Base-by-base conservation (phyloP, 2,329 filamentous ascomycete species). In the Huntiella omanensis region DNA sequence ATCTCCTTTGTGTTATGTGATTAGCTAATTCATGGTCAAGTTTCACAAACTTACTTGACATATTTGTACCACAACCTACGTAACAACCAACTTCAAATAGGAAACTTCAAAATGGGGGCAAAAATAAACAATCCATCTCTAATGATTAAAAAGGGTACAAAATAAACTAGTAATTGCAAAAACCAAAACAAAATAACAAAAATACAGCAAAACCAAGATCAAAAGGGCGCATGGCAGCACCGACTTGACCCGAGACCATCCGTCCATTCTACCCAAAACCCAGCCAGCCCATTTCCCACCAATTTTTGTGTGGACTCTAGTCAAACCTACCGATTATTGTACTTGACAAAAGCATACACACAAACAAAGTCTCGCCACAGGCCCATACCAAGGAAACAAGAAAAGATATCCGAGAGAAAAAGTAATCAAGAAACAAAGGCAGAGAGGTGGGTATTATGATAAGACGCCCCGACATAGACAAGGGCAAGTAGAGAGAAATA, bases 401-500 rank as follows among this genome's bases (percentile, higher is more conserved):
- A 12, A 43, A n/a, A 16, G 34, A 34, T n/a, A 45, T 39, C n/a
- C 35, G n/a, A 22, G 28, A 38, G 16, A 19, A 8, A 28, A 39
- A 34, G 32, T 13, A 44, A 44, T 44, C 42, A 44, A 36, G n/a
- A 41, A 22, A 44, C n/a, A 35, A 36, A 35, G 17, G 17, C 33
- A 44, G 42, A 43, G 40, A 43, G 40, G 40, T 43, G 40, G 40
- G 40, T 43, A 43, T 43, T 43, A 43, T 43, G 32, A 17, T 45
- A 46, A 47, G 40, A 47, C 19, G 33, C 17, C 40, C 40, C 12
- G 19, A 46, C 15, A 15, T n/a, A 39, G 19, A 46, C 32, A 12
- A 40, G 44, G 37, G 34, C 19, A 42, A 47, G 37, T 32, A 45
- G 33, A 40, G 33, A 37, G 44, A 39, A 17, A 46, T 33, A 49